Evolutionary conservation across 192 early-diverging fungal species (phyloP).

Genomic region (Coemansia sp.): DNA sequence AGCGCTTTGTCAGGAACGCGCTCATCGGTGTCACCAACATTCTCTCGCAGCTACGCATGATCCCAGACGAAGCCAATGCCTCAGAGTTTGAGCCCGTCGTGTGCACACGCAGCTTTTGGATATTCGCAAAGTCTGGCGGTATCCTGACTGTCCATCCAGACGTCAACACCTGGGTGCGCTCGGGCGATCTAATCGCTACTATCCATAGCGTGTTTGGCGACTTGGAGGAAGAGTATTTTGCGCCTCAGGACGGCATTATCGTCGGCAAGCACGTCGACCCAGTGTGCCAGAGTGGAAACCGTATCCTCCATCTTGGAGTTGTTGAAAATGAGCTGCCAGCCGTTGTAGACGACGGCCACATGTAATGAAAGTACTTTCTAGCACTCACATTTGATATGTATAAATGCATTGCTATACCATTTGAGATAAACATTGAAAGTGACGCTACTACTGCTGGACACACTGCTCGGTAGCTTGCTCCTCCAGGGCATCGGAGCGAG

Average conservation of each 20-base stretch:
- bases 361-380: conserved; percentile 28
- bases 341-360: conserved; percentile 63
- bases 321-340: conserved; percentile 59
- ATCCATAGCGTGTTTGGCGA: conserved; percentile 90
- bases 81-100: conserved; percentile 66
- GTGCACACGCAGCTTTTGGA: conserved; percentile 71
- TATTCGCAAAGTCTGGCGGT: conserved; percentile 85
- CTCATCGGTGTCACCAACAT: conserved; percentile 66
- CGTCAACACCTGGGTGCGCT: conserved; percentile 79
- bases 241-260: conserved; percentile 77
- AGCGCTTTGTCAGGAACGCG: conserved; percentile 72
- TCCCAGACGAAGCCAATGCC: conserved; percentile 56
- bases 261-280: conserved; percentile 85
- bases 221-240: conserved; percentile 81
- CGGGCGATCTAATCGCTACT: conserved; percentile 82
- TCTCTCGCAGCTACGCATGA: conserved; percentile 64
- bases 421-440: neutral
- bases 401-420: neutral
- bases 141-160: conserved; percentile 82
- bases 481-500: conserved; percentile 31
- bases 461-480: conserved; percentile 53
- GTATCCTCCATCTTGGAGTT: conserved; percentile 85
- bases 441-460: conserved; percentile 36
- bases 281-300: conserved; percentile 83
- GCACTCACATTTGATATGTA: conserved; percentile 41